Percentiles rank a stretch among this genome's conserved stretches.
Conservation (phyloP, 495 filamentous ascomycete species). For the Talaromyces borbonicus region DNA sequence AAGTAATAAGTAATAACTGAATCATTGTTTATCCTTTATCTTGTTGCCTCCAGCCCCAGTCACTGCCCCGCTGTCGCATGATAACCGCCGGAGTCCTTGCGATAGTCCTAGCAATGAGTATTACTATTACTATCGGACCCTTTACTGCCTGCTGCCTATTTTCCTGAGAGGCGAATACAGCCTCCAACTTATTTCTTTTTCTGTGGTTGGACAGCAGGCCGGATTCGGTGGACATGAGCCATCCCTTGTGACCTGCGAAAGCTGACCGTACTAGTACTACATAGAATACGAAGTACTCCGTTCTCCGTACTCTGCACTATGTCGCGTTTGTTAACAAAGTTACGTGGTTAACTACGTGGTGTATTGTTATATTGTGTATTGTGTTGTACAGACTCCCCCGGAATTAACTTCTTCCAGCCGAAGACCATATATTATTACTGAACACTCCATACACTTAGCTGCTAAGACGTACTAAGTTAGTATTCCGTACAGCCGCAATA, state of each 20-base stretch:
- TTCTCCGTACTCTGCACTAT: too few relatives aligned
- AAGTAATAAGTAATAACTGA: too few relatives aligned
- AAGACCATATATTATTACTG: too few relatives aligned
- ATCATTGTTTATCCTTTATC: not conserved
- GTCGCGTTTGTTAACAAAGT: too few relatives aligned
- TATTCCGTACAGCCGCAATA: too few relatives aligned
- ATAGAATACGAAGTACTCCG: too few relatives aligned
- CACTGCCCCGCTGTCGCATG: not conserved
- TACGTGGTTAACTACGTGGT: too few relatives aligned
- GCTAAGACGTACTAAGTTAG: too few relatives aligned
- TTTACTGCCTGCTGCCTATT: slow-evolving; percentile 8
- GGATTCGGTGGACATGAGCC: not conserved
- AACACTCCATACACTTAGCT: too few relatives aligned
- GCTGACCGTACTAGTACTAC: not conserved
- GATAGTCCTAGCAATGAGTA: not conserved
- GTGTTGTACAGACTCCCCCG: too few relatives aligned
- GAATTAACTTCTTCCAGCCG: too few relatives aligned
- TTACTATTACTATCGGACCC: not conserved
- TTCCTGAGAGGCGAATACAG: slow-evolving; percentile 1
- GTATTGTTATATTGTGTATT: too few relatives aligned
- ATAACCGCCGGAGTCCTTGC: not conserved
- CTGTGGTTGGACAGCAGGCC: not conserved
- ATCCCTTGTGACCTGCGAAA: not conserved
- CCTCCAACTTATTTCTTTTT: not conserved
- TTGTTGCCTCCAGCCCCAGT: slow-evolving; percentile 1